Conservation (phyloP, 2,329 filamentous ascomycete genomes). For the Xylaria sp. region DNA sequence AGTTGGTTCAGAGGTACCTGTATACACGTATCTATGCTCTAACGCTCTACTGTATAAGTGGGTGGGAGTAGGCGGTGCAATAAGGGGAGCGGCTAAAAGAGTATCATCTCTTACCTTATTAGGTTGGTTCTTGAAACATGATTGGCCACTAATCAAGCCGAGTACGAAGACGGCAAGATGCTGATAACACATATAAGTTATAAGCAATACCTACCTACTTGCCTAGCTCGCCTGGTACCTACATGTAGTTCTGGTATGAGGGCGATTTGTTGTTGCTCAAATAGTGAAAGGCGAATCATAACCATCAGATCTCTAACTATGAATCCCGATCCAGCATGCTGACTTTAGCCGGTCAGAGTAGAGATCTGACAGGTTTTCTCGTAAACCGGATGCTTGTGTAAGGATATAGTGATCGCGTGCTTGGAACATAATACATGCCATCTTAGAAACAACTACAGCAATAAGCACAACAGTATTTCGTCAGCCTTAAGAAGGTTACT, state of each 20-base stretch:
- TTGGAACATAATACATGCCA: background rate
- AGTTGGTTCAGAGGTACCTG: background rate
- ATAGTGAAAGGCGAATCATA: background rate
- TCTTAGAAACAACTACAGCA: background rate
- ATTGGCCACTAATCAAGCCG: constrained; percentile 30
- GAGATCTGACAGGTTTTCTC: background rate
- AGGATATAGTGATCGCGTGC: background rate
- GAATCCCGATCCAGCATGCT: background rate
- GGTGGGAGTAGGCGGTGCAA: background rate
- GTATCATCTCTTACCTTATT: constrained; percentile 22
- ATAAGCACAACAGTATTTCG: background rate
- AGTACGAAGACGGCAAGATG: constrained; percentile 24
- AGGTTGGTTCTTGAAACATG: background rate
- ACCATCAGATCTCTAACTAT: background rate
- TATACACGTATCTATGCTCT: background rate
- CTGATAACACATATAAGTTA: no score
- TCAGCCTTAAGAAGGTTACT: background rate
- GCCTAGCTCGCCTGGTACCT: no score
- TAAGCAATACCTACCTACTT: no score
- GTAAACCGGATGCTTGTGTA: background rate
- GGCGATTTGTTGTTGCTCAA: background rate
- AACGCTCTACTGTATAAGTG: background rate
- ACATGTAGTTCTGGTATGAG: no score
- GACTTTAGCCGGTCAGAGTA: background rate
- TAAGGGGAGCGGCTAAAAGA: constrained; percentile 15